Evolutionary conservation across 1,284 basidiomycete genomes (phyloP).

Genomic region (Leccinum solheimii): DNA sequence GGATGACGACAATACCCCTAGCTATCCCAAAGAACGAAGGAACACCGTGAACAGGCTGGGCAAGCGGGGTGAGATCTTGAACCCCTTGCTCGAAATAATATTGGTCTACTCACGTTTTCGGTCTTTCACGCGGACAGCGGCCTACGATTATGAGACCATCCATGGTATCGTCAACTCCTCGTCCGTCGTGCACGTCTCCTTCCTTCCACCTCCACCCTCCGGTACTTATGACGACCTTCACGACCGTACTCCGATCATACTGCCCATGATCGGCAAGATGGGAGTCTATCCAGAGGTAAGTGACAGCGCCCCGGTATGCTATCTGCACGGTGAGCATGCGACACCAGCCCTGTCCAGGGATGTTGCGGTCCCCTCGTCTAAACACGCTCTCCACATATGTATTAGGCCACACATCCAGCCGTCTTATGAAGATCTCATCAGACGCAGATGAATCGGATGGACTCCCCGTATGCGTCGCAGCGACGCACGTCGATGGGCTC

Average conservation of each 20-base stretch:
- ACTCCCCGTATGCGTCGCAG: slow-evolving; percentile 23
- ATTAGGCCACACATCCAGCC: slow-evolving; percentile 27
- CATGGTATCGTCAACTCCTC: slow-evolving; percentile 26
- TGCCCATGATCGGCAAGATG: slow-evolving; percentile 31
- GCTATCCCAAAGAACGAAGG: slow-evolving; percentile 20
- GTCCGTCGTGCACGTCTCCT: slow-evolving; percentile 28
- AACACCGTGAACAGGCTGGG: slow-evolving; percentile 30
- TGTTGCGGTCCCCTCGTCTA: not conserved
- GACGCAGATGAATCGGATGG: slow-evolving; percentile 5
- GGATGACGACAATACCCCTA: slow-evolving; percentile 8
- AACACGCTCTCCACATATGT: not conserved
- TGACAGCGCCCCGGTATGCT: slow-evolving; percentile 19
- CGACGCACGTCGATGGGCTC: slow-evolving; percentile 29
- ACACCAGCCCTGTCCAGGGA: not conserved
- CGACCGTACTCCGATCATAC: slow-evolving; percentile 22
- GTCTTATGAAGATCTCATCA: slow-evolving; percentile 27
- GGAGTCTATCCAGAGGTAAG: slow-evolving; percentile 17
- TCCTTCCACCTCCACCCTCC: slow-evolving; percentile 22
- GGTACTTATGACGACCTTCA: slow-evolving; percentile 12
- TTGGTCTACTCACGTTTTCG: not conserved
- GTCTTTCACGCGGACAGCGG: slow-evolving; percentile 10
- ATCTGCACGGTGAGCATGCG: slow-evolving; percentile 24
- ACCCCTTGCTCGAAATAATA: not conserved
- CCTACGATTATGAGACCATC: slow-evolving; percentile 25
- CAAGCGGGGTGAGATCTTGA: slow-evolving; percentile 24